phyloP scores from a whole-genome alignment of 2,329 filamentous ascomycete species.

The Leptosphaerulina australis region DNA sequence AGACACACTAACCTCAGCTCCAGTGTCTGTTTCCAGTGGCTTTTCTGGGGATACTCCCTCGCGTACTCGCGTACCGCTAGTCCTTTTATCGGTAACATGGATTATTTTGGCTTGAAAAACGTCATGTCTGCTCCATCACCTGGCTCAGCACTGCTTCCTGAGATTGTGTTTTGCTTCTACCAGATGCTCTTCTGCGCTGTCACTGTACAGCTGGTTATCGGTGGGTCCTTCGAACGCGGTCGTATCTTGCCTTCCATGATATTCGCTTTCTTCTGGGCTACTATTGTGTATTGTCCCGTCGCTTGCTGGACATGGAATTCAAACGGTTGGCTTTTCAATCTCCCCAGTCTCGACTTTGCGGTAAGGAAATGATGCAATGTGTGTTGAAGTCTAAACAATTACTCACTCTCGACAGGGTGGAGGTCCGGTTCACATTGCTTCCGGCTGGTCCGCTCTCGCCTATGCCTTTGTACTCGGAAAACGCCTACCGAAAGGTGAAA shows the following conservation, averaged over 20 bases:
- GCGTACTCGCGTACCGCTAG: slow-evolving; percentile 66
- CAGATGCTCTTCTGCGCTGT: slow-evolving; percentile 68
- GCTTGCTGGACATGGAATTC: slow-evolving; percentile 72
- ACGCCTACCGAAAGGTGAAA: slow-evolving; percentile 57
- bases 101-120: slow-evolving; percentile 66
- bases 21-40: slow-evolving; percentile 63
- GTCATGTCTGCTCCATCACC: slow-evolving; percentile 66
- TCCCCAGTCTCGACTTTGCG: slow-evolving; percentile 65
- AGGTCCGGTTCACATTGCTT: slow-evolving; percentile 69
- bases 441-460: slow-evolving; percentile 66
- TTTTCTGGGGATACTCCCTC: slow-evolving; percentile 70
- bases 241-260: slow-evolving; percentile 68
- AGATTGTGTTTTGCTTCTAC: slow-evolving; percentile 71
- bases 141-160: slow-evolving; percentile 62
- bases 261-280: slow-evolving; percentile 68
- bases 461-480: slow-evolving; percentile 69
- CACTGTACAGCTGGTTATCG: slow-evolving; percentile 69
- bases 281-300: slow-evolving; percentile 67
- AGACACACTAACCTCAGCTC: background rate
- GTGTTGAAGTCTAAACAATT: too few species aligned
- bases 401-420: slow-evolving; percentile 46
- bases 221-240: slow-evolving; percentile 68
- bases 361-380: too few species aligned
- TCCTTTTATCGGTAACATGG: slow-evolving; percentile 67
- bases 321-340: slow-evolving; percentile 67